Evolutionary conservation across 108 stramenopile species (phyloP).

Genomic region (Schizochytrium sp.): DNA sequence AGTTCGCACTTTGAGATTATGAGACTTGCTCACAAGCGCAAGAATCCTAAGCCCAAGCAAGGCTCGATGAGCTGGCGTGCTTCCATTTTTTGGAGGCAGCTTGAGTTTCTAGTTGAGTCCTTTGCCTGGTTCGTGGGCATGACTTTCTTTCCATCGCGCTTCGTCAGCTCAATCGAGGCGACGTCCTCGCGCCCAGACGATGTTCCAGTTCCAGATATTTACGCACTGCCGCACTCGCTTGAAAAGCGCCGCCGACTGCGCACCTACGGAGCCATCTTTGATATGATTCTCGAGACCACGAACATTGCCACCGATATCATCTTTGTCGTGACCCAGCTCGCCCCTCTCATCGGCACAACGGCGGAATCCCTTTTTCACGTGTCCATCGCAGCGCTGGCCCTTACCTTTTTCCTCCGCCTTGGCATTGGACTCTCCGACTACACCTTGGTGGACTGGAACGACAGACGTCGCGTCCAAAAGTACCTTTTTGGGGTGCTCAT

Average conservation of each 20-base stretch:
- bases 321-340: background rate
- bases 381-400: background rate
- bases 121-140: too few species aligned
- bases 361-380: background rate
- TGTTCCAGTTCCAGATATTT: background rate
- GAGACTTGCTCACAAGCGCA: too few species aligned
- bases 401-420: background rate
- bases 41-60: too few species aligned
- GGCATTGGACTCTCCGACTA: background rate
- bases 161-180: background rate
- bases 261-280: background rate
- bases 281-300: background rate
- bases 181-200: too few species aligned
- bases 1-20: background rate
- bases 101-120: too few species aligned
- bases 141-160: background rate
- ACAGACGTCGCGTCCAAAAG: background rate
- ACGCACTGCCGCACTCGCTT: background rate
- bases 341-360: background rate
- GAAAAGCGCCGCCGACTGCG: background rate
- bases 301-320: background rate
- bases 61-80: too few species aligned
- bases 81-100: too few species aligned
- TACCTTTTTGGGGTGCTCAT: background rate
- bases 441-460: background rate